Evolutionary conservation across 2,329 filamentous ascomycete species (phyloP).

Genomic region (Penicillium sp.): DNA sequence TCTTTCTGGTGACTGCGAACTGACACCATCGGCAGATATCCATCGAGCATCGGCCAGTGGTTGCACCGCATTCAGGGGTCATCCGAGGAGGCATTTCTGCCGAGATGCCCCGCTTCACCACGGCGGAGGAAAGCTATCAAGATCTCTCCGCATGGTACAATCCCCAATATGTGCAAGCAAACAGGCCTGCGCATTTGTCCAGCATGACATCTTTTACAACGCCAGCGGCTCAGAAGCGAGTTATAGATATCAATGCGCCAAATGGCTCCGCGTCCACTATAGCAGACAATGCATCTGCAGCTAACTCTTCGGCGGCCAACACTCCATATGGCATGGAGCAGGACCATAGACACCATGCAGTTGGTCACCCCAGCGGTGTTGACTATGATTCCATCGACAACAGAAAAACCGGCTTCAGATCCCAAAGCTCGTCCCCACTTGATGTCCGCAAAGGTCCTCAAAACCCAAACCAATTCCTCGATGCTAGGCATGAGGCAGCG

Average conservation of each 20-base stretch:
- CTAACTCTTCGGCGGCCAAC: slow-evolving; percentile 41
- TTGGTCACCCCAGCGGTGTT: slow-evolving; percentile 25
- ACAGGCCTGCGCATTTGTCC: slow-evolving; percentile 20
- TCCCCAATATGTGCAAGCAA: slow-evolving; percentile 65
- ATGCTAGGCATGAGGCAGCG: slow-evolving; percentile 24
- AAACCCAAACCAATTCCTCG: slow-evolving; percentile 21
- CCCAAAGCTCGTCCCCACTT: slow-evolving; percentile 35
- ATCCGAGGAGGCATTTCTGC: slow-evolving; percentile 18
- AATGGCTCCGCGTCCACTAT: slow-evolving; percentile 47
- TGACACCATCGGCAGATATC: slow-evolving; percentile 7
- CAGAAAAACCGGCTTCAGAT: slow-evolving; percentile 32
- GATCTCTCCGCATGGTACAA: slow-evolving; percentile 85
- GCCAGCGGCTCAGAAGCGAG: slow-evolving; percentile 42
- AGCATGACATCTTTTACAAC: slow-evolving; percentile 35
- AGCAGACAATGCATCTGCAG: slow-evolving; percentile 39
- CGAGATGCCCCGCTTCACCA: slow-evolving; percentile 32
- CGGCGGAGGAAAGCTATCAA: slow-evolving; percentile 79
- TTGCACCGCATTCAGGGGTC: slow-evolving; percentile 7
- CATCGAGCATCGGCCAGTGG: slow-evolving; percentile 11
- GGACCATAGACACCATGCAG: slow-evolving; percentile 21
- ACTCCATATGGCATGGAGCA: slow-evolving; percentile 41
- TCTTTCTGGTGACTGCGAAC: background rate
- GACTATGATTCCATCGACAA: slow-evolving; percentile 30
- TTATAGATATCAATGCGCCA: slow-evolving; percentile 39
- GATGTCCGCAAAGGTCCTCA: slow-evolving; percentile 37